Base-by-base conservation (phyloP, 179 eudicot genomes). In the Camellia oleifera region DNA sequence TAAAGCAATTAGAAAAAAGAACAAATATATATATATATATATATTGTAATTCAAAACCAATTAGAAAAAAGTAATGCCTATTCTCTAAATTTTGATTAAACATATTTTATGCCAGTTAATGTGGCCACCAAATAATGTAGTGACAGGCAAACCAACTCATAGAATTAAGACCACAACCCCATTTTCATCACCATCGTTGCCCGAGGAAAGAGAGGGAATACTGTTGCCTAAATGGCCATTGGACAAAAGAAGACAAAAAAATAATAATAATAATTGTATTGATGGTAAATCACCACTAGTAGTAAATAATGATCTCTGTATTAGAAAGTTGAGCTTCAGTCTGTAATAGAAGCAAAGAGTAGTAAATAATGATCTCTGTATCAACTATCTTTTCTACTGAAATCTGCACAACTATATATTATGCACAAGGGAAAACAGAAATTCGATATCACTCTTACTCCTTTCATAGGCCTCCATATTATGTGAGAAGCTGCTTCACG, bases 401-500 rank as follows among this genome's bases (percentile, higher is more conserved):
- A 23, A 40, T 42, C 66, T 42, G 65, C 66, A 40, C 52, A 32
- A 15, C 32, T 61, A 17, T 61, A 0, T 58, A 44, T 57, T 71
- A 46, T 18, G 58, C 40, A 71, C 58, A 71, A 1, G 58, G 58
- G 40, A 18, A 71, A n/a, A 71, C 26, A 26, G 17, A 71, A 71
- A 40, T 50, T 71, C 17, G 50, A 74, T 56, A 44, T 74, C 78
- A 17, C 77, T 60, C 54, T n/a, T 75, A 32, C 46, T 75, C 78
- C 1, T 0, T 26, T 54, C 76, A 52, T 12, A 40, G 20, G 54
- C 23, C 10, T 42, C 67, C 52, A 15, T 42, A 74, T 7, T 26
- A 26, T 26, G 26, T 26, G 26, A 26, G 26, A 26, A 26, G 26
- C 26, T 26, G 26, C 26, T 26, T 26, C 26, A 26, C 1, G 26